phyloP scores from a whole-genome alignment of 2,329 filamentous ascomycete species.

The Aspergillus puulaauensis region DNA sequence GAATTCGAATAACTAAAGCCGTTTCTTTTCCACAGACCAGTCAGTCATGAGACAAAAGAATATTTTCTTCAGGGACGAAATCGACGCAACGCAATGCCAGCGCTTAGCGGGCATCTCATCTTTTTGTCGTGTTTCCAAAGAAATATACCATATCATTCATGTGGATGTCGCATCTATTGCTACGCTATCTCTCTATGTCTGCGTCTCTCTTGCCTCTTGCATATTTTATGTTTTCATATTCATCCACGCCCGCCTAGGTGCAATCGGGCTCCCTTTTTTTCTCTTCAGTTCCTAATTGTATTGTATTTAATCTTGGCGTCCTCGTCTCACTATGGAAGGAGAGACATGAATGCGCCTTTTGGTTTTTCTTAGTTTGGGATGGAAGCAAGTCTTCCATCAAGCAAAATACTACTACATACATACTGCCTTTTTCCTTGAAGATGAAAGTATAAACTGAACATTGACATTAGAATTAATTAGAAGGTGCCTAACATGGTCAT shows the following conservation, averaged over 20 bases:
- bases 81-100: neutral
- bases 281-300: neutral
- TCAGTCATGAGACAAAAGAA: neutral
- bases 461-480: neutral
- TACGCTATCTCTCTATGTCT: neutral
- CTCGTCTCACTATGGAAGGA: too few species aligned
- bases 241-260: neutral
- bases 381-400: too few species aligned
- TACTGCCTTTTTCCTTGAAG: too few species aligned
- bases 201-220: neutral
- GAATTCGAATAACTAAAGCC: conserved; percentile 1
- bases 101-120: neutral
- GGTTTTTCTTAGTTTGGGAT: too few species aligned
- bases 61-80: neutral
- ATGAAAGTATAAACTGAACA: neutral
- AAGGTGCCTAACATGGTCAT: neutral
- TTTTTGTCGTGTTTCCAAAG: neutral
- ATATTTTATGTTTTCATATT: neutral
- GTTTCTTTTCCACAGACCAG: conserved; percentile 6
- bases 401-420: too few species aligned
- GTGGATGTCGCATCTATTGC: neutral
- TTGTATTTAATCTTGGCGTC: neutral
- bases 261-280: neutral
- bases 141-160: neutral
- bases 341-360: too few species aligned